Evolutionary conservation across 495 filamentous ascomycete species (phyloP).

Genomic region (Xylaria scruposa): DNA sequence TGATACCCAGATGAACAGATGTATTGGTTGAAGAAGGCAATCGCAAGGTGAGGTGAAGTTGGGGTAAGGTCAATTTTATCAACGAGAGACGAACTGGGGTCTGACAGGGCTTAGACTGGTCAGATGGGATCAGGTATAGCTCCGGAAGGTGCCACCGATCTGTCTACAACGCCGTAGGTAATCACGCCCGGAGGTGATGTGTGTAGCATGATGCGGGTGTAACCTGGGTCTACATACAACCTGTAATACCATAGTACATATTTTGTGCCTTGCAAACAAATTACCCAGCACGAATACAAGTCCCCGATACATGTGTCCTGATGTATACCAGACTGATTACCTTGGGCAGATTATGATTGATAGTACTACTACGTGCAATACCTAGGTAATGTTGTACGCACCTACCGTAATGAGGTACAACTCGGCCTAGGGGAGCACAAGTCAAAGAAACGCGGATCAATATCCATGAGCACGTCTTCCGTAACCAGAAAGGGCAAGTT

Average conservation of each 20-base stretch:
- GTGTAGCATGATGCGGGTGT: conserved; percentile 16
- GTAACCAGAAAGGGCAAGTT: conserved; percentile 13
- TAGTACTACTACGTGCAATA: background rate
- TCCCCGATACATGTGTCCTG: background rate
- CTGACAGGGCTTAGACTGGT: background rate
- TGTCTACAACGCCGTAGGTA: background rate
- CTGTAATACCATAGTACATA: background rate
- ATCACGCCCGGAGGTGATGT: background rate
- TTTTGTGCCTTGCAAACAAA: background rate
- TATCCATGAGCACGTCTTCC: background rate
- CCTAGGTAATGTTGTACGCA: background rate
- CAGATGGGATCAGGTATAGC: background rate
- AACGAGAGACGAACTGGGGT: background rate
- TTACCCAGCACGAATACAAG: background rate
- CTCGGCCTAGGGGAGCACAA: background rate
- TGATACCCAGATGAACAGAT: conserved; percentile 10
- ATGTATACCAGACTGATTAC: background rate
- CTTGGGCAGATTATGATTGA: background rate
- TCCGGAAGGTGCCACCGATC: conserved; percentile 9
- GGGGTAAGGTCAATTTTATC: conserved; percentile 16
- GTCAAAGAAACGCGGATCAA: background rate
- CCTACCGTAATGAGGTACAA: background rate
- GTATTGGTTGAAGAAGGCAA: conserved; percentile 1
- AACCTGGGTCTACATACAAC: background rate
- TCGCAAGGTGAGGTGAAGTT: conserved; percentile 9